These are phyloP conservation scores for Phytopythium litorale DNA, from an alignment of 352 stramenopile genomes.

Conservation along the genomic window DNA sequence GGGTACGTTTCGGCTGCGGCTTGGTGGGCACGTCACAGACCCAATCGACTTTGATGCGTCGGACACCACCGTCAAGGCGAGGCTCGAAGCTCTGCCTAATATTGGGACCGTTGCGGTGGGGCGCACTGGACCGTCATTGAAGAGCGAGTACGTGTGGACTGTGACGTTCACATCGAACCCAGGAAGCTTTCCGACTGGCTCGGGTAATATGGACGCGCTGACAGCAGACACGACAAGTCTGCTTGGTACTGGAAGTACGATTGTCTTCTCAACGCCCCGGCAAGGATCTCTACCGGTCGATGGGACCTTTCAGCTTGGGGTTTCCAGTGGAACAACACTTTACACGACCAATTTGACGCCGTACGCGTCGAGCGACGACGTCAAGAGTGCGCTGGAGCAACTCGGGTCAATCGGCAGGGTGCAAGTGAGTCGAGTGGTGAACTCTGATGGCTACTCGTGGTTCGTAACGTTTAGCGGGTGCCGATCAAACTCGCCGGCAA, in stretches of 20 bases:
- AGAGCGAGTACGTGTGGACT: constrained; percentile 91
- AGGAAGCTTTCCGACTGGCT: constrained; percentile 87
- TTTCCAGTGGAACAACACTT: constrained; percentile 31
- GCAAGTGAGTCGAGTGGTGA: constrained; percentile 51
- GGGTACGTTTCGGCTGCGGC: constrained; percentile 85
- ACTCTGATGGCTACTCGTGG: constrained; percentile 82
- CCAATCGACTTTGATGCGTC: constrained; percentile 91
- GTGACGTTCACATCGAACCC: constrained; percentile 93
- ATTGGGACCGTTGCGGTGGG: constrained; percentile 88
- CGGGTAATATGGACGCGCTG: constrained; percentile 56
- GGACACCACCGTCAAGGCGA: constrained; percentile 88
- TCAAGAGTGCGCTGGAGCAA: constrained; percentile 45
- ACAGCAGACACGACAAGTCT: constrained; percentile 36
- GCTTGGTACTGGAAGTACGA: constrained; percentile 38
- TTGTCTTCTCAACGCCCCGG: constrained; percentile 24
- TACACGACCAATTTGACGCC: constrained; percentile 49
- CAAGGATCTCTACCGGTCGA: constrained; percentile 57
- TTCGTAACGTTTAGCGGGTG: constrained; percentile 90
- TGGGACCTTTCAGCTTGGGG: constrained; percentile 54
- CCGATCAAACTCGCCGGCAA: constrained; percentile 37
- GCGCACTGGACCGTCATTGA: constrained; percentile 76
- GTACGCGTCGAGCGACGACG: constrained; percentile 33
- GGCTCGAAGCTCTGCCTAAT: constrained; percentile 92
- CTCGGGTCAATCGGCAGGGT: constrained; percentile 58
- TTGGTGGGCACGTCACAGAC: constrained; percentile 87